Evolutionary conservation across 306 rosid genomes (phyloP), one percentile per base, ranked within the genome.

Genomic region (Dicorynia guianensis): DNA sequence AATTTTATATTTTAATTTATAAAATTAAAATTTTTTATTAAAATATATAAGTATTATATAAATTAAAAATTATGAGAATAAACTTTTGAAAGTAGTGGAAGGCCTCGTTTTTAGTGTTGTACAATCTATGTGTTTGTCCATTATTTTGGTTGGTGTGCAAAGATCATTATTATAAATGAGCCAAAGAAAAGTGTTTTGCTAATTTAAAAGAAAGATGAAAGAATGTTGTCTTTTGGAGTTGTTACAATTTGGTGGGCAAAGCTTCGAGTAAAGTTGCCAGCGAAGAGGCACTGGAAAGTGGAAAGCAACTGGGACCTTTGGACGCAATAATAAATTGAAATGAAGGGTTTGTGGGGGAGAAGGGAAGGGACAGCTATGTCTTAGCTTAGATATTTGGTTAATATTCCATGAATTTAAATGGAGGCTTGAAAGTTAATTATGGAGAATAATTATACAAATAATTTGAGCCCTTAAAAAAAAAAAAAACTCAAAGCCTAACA

Each of bases 191-290:
- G 30, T 0, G 1, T 44, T 18, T 18, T 48, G 14, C 25, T 38
- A 58, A 5, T 2, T 47, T 11, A 35, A 39, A 44, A 14, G 40
- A 47, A 44, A 50, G n/a, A 10, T 44, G 14, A 17, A 12, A 14
- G 25, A 33, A 13, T 61, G 19, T 49, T 71, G 77, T 47, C 38
- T 20, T 20, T 4, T 30, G 25, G 19, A 52, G 50, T 7, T 75
- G 15, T 75, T 61, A 30, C 53, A 5, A 67, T 71, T 58, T 58
- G 65, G 75, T 54, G 46, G 80, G 69, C 42, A 36, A 36, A 14
- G 40, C 69, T 72, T 44, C 69, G 65, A 55, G n/a, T n/a, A n/a
- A n/a, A n/a, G 74, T 36, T 48, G 83, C 74, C 81, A 74, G 35
- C 60, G 39, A 78, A 39, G 57, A 74, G 74, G 65, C 33, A 39